phyloP scores from a whole-genome alignment of 1,284 basidiomycete genomes.

The Tausonia pullulans region DNA sequence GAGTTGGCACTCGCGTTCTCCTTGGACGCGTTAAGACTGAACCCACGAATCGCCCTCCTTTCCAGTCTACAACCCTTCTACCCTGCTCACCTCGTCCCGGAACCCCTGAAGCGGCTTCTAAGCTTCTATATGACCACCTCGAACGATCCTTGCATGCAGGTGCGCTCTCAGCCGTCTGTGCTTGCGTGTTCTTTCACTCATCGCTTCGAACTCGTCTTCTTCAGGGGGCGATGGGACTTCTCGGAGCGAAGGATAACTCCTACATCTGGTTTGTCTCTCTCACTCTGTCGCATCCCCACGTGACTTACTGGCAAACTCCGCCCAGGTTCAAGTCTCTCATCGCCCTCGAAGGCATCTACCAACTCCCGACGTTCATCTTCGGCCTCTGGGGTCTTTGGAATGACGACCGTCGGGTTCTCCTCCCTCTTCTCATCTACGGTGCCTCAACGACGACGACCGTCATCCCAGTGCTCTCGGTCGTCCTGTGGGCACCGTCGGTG shows the following conservation, averaged over 20 bases:
- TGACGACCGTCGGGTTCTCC: constrained; percentile 44
- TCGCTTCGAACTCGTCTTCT: too few relatives aligned
- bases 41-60: too few relatives aligned
- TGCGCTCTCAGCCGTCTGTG: constrained; percentile 50
- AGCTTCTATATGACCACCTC: constrained; percentile 17
- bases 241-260: constrained; percentile 12
- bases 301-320: neutral
- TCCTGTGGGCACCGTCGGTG: constrained; percentile 39
- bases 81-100: constrained; percentile 44
- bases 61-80: constrained; percentile 49
- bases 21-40: neutral
- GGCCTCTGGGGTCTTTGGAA: constrained; percentile 43
- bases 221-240: too few relatives aligned
- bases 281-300: neutral
- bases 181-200: constrained; percentile 34
- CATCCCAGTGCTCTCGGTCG: constrained; percentile 52
- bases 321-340: constrained; percentile 18
- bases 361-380: constrained; percentile 61
- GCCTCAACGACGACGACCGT: constrained; percentile 67
- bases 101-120: constrained; percentile 37
- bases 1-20: neutral
- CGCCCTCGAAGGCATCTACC: constrained; percentile 45
- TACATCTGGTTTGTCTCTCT: neutral
- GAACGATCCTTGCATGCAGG: constrained; percentile 40
- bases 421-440: constrained; percentile 56